Evolutionary conservation across 1,284 basidiomycete species (phyloP).

Genomic region (Cutaneotrichosporon sp.): DNA sequence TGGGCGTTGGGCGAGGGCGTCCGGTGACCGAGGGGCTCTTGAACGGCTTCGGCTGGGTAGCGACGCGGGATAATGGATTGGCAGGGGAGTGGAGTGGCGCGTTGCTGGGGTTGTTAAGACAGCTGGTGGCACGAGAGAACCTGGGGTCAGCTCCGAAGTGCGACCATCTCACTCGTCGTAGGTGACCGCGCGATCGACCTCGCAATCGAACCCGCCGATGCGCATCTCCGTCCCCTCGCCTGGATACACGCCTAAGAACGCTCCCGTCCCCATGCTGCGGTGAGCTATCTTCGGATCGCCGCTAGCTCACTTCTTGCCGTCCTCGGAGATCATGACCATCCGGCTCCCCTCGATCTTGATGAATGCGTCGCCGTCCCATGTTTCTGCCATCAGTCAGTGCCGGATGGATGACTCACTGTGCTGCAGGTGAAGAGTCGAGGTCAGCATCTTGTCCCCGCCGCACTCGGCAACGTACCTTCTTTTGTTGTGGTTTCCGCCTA

Average conservation of each 20-base stretch:
- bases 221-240: conserved; percentile 50
- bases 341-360: conserved; percentile 56
- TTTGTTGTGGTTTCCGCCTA: conserved; percentile 48
- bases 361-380: conserved; percentile 52
- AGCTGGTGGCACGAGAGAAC: conserved; percentile 25
- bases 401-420: conserved; percentile 36
- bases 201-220: conserved; percentile 64
- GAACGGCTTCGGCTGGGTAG: conserved; percentile 29
- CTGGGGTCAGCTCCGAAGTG: conserved; percentile 19
- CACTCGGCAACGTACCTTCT: conserved; percentile 31
- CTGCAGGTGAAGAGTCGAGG: conserved; percentile 16
- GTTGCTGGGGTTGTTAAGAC: conserved; percentile 27
- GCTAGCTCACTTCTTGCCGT: conserved; percentile 42
- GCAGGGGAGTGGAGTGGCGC: not conserved
- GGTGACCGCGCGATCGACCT: conserved; percentile 30
- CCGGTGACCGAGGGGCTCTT: conserved; percentile 21
- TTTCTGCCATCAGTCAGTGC: conserved; percentile 31
- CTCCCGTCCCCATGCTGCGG: conserved; percentile 30
- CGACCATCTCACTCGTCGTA: conserved; percentile 29
- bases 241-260: conserved; percentile 25
- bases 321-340: conserved; percentile 52
- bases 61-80: not conserved
- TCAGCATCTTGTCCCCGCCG: not conserved
- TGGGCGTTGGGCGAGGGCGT: not conserved
- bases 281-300: too few species aligned